phyloP scores from a whole-genome alignment of 257 asterid species.

The Misopates orontium region DNA sequence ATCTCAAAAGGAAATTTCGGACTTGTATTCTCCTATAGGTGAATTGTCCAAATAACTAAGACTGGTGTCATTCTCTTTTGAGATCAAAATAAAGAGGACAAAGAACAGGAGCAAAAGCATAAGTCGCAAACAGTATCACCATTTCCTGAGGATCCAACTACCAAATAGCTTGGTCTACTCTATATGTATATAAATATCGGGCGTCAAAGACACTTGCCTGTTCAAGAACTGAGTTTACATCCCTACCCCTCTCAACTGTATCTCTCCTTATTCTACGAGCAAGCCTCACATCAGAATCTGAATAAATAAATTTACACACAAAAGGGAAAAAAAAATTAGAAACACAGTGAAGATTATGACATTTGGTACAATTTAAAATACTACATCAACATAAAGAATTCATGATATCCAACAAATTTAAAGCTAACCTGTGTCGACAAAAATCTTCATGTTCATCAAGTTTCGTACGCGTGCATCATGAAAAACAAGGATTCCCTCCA shows the following conservation, averaged over 20 bases:
- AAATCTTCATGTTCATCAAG: slow-evolving; percentile 97
- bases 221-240: slow-evolving; percentile 88
- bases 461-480: slow-evolving; percentile 91
- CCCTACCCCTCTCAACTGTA: slow-evolving; percentile 96
- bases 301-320: slow-evolving; percentile 23
- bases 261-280: slow-evolving; percentile 99
- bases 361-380: slow-evolving; percentile 12
- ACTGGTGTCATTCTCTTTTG: too few relatives aligned
- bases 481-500: slow-evolving; percentile 97
- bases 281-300: slow-evolving; percentile 99
- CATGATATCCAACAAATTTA: slow-evolving; percentile 5
- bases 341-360: slow-evolving; percentile 7
- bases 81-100: too few relatives aligned
- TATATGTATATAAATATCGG: background rate
- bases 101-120: too few relatives aligned
- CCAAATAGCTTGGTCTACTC: too few relatives aligned
- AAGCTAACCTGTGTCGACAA: slow-evolving; percentile 86
- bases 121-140: too few relatives aligned
- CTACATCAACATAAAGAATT: background rate
- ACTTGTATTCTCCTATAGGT: too few relatives aligned
- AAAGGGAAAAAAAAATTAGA: too few relatives aligned
- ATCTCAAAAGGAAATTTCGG: background rate
- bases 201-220: slow-evolving; percentile 57
- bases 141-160: too few relatives aligned
- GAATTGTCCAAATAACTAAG: too few relatives aligned